Evolutionary conservation across 257 asterid species (phyloP).

Genomic region (Euphrasia confusa): DNA sequence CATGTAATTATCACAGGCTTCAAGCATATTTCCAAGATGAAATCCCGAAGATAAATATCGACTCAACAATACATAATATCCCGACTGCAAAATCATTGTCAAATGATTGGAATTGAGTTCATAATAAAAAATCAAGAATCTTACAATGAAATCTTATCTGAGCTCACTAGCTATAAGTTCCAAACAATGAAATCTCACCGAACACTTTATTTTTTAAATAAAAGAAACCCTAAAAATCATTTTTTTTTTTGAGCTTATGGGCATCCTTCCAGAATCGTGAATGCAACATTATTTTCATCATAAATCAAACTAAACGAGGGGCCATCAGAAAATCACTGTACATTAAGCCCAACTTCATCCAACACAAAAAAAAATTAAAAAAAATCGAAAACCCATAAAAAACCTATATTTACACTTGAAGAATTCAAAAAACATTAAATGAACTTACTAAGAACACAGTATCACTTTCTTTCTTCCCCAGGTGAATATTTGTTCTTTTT

Average conservation of each 20-base stretch:
- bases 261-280: conserved; percentile 10
- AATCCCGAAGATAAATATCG: no score
- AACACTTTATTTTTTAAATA: no score
- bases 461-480: conserved; percentile 13
- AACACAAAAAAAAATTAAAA: no score
- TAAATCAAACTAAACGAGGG: background rate
- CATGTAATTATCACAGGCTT: no score
- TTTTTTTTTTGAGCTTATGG: background rate
- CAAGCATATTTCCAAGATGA: no score
- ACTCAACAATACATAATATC: no score
- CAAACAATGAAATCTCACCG: background rate
- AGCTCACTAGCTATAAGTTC: background rate
- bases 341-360: no score
- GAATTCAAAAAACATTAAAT: conserved; percentile 18
- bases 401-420: conserved; percentile 8
- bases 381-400: background rate
- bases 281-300: conserved; percentile 14
- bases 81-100: no score
- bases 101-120: no score
- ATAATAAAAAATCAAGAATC: no score
- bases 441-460: conserved; percentile 19
- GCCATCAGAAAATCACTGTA: no score
- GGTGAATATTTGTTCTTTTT: background rate
- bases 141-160: background rate
- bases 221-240: background rate